phyloP scores from a whole-genome alignment of 768 basidiomycete genomes.

The Pleurotus giganteus region DNA sequence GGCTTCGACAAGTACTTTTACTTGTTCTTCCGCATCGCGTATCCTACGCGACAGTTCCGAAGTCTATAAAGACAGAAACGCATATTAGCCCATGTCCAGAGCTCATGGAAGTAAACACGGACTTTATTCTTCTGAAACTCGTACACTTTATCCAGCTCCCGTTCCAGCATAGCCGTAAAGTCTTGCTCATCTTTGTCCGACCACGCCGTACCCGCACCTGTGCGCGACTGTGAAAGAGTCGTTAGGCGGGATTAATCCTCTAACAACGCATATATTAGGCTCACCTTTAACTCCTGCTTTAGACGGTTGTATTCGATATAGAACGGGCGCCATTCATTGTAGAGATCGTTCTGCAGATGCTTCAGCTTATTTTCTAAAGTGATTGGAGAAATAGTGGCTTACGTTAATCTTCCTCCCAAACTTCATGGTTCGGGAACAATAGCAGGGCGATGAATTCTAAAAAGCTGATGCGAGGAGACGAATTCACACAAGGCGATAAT shows the following conservation, averaged over 20 bases:
- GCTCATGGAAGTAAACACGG: conserved; percentile 5
- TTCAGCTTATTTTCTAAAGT: not conserved
- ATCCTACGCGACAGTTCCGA: conserved; percentile 82
- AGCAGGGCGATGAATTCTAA: too few relatives aligned
- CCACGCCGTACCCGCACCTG: conserved; percentile 47
- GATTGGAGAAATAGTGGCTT: conserved; percentile 18
- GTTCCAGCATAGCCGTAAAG: conserved; percentile 76
- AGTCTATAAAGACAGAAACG: conserved; percentile 44
- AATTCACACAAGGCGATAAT: too few relatives aligned
- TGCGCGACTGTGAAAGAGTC: not conserved
- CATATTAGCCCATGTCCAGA: too few relatives aligned
- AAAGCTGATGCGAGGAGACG: too few relatives aligned
- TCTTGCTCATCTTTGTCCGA: conserved; percentile 74
- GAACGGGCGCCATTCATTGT: conserved; percentile 87
- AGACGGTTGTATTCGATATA: conserved; percentile 89
- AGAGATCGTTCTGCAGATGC: conserved; percentile 65
- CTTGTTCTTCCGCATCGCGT: conserved; percentile 75
- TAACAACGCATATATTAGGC: conserved; percentile 5
- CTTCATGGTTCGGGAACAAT: conserved; percentile 76
- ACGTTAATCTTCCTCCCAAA: conserved; percentile 79
- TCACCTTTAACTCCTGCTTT: conserved; percentile 87
- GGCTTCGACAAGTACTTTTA: conserved; percentile 71
- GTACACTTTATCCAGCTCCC: conserved; percentile 91
- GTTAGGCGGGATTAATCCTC: not conserved
- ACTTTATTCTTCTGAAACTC: conserved; percentile 92